phyloP scores from a whole-genome alignment of 179 eudicot species.

The Vitellaria paradoxa region DNA sequence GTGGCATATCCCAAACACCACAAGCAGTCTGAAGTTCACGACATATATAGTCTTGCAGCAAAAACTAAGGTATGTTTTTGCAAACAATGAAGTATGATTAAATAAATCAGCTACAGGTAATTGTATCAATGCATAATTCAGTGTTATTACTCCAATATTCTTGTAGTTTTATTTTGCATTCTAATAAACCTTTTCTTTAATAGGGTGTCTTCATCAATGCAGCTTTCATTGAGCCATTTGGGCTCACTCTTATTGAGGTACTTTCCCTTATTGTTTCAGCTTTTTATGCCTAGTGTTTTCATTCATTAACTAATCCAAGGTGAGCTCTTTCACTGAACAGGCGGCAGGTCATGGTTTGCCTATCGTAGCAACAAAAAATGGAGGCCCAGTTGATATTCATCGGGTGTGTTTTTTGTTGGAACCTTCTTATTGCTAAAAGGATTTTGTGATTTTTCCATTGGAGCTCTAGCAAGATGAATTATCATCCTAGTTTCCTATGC shows the following conservation, averaged over 20 bases:
- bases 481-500: not conserved
- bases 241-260: slow-evolving; percentile 52
- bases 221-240: slow-evolving; percentile 51
- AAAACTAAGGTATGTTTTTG: slow-evolving; percentile 43
- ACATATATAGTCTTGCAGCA: slow-evolving; percentile 56
- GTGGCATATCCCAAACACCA: slow-evolving; percentile 67
- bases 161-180: not conserved
- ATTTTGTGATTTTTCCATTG: slow-evolving; percentile 31
- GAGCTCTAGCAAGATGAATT: slow-evolving; percentile 10
- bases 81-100: not conserved
- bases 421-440: not conserved
- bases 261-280: not conserved
- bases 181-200: slow-evolving; percentile 19
- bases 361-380: slow-evolving; percentile 54
- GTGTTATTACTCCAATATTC: not conserved
- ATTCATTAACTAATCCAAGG: slow-evolving; percentile 2
- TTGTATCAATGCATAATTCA: not conserved
- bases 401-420: slow-evolving; percentile 27
- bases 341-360: slow-evolving; percentile 65
- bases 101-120: not conserved
- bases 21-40: slow-evolving; percentile 54
- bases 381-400: slow-evolving; percentile 51
- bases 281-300: not conserved
- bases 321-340: slow-evolving; percentile 18
- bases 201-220: slow-evolving; percentile 59